Conservation (phyloP, 2,329 filamentous ascomycete genomes). For the Arthrocladium fulminans region DNA sequence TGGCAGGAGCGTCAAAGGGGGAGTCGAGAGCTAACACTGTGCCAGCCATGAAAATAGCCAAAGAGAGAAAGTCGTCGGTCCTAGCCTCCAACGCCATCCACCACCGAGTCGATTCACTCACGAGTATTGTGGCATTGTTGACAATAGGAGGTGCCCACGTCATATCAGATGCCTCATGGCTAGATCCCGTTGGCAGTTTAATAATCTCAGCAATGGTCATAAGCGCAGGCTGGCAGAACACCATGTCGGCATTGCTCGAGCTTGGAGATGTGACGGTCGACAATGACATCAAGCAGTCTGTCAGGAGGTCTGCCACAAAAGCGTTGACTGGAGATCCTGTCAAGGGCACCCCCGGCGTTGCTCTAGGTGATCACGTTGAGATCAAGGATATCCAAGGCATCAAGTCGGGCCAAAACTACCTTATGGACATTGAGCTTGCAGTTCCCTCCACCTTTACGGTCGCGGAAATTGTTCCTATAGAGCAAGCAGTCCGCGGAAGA, state of each 20-base stretch:
- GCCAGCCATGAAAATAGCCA: constrained; percentile 85
- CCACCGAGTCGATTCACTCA: constrained; percentile 91
- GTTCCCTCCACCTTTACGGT: constrained; percentile 72
- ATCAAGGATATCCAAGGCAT: constrained; percentile 75
- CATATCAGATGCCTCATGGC: constrained; percentile 75
- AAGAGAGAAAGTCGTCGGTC: constrained; percentile 88
- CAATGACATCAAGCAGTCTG: constrained; percentile 64
- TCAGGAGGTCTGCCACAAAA: constrained; percentile 56
- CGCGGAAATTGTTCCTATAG: constrained; percentile 57
- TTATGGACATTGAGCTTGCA: constrained; percentile 79
- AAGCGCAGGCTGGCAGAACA: constrained; percentile 81
- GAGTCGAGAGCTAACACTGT: constrained; percentile 2
- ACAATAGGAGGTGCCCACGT: constrained; percentile 87
- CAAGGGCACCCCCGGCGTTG: constrained; percentile 29
- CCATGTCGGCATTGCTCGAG: constrained; percentile 69
- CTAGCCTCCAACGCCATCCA: constrained; percentile 93
- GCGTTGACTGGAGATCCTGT: constrained; percentile 41
- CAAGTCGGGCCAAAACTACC: constrained; percentile 93
- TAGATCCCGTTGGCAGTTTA: constrained; percentile 87
- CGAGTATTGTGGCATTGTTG: constrained; percentile 81
- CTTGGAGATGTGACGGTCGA: constrained; percentile 87
- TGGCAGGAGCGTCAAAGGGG: constrained; percentile 21
- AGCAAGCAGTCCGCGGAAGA: constrained; percentile 61
- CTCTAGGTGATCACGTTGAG: constrained; percentile 52
- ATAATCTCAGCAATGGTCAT: constrained; percentile 91